Evolutionary conservation across 2,329 filamentous ascomycete genomes (phyloP), one percentile per base, ranked within the genome.

Genomic region (Hymenoscyphus repandus): DNA sequence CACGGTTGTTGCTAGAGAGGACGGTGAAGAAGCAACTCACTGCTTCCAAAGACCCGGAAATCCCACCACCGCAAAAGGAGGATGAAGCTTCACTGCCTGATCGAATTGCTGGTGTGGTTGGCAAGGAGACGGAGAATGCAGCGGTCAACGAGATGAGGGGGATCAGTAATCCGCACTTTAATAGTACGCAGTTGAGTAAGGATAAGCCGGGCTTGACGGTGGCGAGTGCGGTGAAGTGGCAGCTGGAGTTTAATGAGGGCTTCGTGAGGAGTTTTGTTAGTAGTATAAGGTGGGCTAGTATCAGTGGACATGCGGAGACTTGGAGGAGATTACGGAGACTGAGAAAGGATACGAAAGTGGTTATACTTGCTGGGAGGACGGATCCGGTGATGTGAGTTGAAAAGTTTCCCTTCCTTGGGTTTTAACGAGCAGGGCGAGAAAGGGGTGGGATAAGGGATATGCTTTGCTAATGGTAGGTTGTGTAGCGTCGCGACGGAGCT

Each of bases 251-350:
- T 60, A 80, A 84, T 64, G 57, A 64, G 6, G 81, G 80, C 10
- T 84, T 84, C 63, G 73, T 84, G 11, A 73, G 73, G 6, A 74
- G 79, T 7, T 83, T 84, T 63, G 77, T 82, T 70, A 78, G 75
- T 44, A 78, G 76, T 42, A 71, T 84, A 49, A 72, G 74, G 40
- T 67, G 75, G 56, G 77, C 75, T 10, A 79, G 79, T 9, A 69
- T 84, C 49, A 72, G 74, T 47, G 72, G 70, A 10, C 76, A 81
- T 66, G 70, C 78, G 15, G 70, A 70, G 17, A 70, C 70, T 31
- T 84, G 78, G 77, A 62, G 62, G 36, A 64, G 66, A 51, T 66
- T 85, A 6, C 70, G 66, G 47, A 45, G 59, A 47, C 74, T 73
- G 18, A 76, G 74, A 5, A 7, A 27, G 4, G 22, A 7, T 4